Conservation (phyloP, 2,329 filamentous ascomycete species). For the Colletotrichum kahawae region DNA sequence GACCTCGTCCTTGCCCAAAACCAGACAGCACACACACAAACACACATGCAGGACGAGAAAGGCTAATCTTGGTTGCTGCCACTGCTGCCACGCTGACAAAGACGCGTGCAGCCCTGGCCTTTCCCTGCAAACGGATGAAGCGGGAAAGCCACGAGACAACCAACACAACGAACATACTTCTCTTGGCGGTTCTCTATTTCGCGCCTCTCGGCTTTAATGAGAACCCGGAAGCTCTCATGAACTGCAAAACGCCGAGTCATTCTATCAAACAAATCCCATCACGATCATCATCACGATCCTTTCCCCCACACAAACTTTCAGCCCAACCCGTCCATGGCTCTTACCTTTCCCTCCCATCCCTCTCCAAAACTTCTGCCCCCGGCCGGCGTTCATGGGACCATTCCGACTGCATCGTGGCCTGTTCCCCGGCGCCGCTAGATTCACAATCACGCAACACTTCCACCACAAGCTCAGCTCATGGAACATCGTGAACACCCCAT, state of each 20-base stretch:
- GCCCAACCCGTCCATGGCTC: not conserved
- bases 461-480: not conserved
- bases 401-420: not conserved
- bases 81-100: constrained; percentile 8
- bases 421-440: not conserved
- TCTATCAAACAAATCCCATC: not conserved
- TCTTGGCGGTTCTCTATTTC: not conserved
- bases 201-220: not conserved
- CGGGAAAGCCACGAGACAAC: not conserved
- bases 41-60: not conserved
- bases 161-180: not conserved
- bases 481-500: not conserved
- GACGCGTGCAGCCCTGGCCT: not conserved
- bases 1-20: not conserved
- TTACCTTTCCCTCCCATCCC: not conserved
- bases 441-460: not conserved
- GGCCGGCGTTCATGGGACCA: not conserved
- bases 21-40: not conserved
- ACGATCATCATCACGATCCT: not conserved
- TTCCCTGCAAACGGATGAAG: constrained; percentile 17
- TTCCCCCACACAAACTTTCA: not conserved
- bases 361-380: not conserved
- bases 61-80: not conserved
- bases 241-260: constrained; percentile 4
- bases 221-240: not conserved